phyloP scores from a whole-genome alignment of 2,329 filamentous ascomycete genomes.

The Aspergillus vadensis region DNA sequence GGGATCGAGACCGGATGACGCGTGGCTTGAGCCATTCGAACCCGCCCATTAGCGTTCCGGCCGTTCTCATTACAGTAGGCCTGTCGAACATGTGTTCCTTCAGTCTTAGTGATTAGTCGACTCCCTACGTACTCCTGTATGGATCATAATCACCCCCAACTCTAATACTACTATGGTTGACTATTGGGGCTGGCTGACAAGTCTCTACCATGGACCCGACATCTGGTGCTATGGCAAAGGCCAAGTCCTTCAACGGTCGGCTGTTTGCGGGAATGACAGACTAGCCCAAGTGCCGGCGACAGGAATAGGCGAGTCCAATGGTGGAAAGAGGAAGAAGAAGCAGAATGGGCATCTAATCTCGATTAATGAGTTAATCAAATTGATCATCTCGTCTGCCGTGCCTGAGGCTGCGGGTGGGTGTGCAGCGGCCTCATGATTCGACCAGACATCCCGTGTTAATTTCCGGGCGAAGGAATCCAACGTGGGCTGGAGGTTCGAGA shows the following conservation, averaged over 20 bases:
- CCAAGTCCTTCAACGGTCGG: not conserved
- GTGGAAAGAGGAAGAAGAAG: not conserved
- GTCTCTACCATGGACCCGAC: not conserved
- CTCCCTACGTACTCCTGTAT: not conserved
- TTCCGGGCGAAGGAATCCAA: conserved; percentile 10
- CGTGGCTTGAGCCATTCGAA: not conserved
- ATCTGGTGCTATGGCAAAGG: not conserved
- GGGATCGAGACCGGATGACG: conserved; percentile 1
- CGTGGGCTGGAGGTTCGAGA: conserved; percentile 10
- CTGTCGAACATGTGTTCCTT: conserved; percentile 1
- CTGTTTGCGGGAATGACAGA: not conserved
- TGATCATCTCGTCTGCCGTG: not conserved
- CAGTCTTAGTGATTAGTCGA: not conserved
- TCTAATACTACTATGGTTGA: not conserved
- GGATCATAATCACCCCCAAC: not conserved
- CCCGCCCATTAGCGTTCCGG: not conserved
- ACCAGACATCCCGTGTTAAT: conserved; percentile 7
- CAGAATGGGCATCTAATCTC: not conserved
- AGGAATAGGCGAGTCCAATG: not conserved
- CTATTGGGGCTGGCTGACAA: no score
- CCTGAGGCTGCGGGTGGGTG: conserved; percentile 1
- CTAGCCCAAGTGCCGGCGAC: not conserved
- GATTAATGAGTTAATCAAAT: conserved; percentile 7
- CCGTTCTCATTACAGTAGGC: not conserved
- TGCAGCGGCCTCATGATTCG: not conserved